These are phyloP conservation scores for Pleurotus sapidus DNA, from an alignment of 768 basidiomycete species.

Conservation along the genomic window DNA sequence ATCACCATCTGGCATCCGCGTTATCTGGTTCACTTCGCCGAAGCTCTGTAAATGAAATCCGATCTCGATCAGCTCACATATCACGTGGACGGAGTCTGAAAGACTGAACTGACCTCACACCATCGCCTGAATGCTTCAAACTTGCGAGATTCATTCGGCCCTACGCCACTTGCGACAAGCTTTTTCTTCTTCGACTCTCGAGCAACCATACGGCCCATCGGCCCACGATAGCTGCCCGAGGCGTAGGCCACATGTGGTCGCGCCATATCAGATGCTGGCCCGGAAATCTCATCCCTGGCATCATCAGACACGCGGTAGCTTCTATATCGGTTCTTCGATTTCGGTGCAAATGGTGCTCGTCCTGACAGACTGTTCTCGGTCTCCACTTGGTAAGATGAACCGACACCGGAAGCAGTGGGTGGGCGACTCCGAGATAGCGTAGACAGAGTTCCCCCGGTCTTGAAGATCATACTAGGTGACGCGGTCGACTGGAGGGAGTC, in stretches of 20 bases:
- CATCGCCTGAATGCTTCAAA: constrained; percentile 69
- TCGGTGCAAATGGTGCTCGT: constrained; percentile 16
- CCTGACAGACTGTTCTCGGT: constrained; percentile 5
- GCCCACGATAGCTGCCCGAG: constrained; percentile 17
- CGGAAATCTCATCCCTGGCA: background rate
- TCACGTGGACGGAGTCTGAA: background rate
- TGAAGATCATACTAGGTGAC: constrained; percentile 9
- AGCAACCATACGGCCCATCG: constrained; percentile 32
- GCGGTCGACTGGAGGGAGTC: constrained; percentile 33
- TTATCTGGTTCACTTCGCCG: constrained; percentile 73
- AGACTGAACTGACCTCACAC: constrained; percentile 59
- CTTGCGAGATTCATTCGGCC: constrained; percentile 53
- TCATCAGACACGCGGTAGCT: background rate
- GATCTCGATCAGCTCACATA: constrained; percentile 1
- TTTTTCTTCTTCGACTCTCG: constrained; percentile 55
- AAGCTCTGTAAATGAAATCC: constrained; percentile 50
- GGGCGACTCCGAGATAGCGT: constrained; percentile 9
- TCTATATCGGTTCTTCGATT: constrained; percentile 13
- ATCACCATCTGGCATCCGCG: constrained; percentile 73
- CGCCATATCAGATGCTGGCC: constrained; percentile 12
- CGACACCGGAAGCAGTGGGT: constrained; percentile 17
- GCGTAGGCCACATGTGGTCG: constrained; percentile 36
- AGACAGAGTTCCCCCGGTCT: background rate
- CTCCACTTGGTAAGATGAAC: constrained; percentile 3
- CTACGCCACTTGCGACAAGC: constrained; percentile 70